These are phyloP conservation scores for Fusarium drepaniforme DNA, from an alignment of 2,329 filamentous ascomycete species.

Conservation along the genomic window DNA sequence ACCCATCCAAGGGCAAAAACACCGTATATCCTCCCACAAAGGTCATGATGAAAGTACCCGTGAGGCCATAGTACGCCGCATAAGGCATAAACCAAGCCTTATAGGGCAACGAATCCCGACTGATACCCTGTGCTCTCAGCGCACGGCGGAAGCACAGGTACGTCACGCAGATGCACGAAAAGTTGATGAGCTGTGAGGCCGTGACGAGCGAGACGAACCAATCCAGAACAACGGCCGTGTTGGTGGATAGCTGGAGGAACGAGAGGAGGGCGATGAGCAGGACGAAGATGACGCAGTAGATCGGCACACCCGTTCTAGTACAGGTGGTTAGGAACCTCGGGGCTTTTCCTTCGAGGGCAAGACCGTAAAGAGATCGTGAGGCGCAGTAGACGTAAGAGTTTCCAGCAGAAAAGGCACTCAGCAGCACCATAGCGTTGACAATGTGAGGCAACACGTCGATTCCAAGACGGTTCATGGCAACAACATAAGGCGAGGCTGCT, in stretches of 20 bases:
- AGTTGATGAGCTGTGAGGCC: slow-evolving; percentile 81
- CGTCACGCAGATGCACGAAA: slow-evolving; percentile 75
- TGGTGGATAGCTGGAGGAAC: slow-evolving; percentile 78
- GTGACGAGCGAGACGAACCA: slow-evolving; percentile 80
- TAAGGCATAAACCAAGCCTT: slow-evolving; percentile 78
- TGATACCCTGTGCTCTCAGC: slow-evolving; percentile 75
- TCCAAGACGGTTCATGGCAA: slow-evolving; percentile 75
- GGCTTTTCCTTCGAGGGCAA: slow-evolving; percentile 77
- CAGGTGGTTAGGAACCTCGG: slow-evolving; percentile 70
- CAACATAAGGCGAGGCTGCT: slow-evolving; percentile 75
- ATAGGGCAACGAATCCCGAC: slow-evolving; percentile 77
- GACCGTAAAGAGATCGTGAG: slow-evolving; percentile 75
- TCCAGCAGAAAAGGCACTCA: slow-evolving; percentile 74
- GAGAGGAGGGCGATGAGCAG: slow-evolving; percentile 77
- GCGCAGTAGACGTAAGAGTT: slow-evolving; percentile 76
- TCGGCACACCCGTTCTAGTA: slow-evolving; percentile 75
- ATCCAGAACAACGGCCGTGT: slow-evolving; percentile 74
- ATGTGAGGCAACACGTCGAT: slow-evolving; percentile 76
- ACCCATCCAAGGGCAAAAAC: slow-evolving; percentile 70
- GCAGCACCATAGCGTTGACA: slow-evolving; percentile 79
- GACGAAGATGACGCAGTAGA: slow-evolving; percentile 77
- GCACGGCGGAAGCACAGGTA: slow-evolving; percentile 81
- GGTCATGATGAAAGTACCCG: slow-evolving; percentile 76
- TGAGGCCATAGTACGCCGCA: slow-evolving; percentile 74
- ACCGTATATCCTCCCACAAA: slow-evolving; percentile 83